Base-by-base conservation (phyloP, 139 green algal species). In the Bryopsis sp. region DNA sequence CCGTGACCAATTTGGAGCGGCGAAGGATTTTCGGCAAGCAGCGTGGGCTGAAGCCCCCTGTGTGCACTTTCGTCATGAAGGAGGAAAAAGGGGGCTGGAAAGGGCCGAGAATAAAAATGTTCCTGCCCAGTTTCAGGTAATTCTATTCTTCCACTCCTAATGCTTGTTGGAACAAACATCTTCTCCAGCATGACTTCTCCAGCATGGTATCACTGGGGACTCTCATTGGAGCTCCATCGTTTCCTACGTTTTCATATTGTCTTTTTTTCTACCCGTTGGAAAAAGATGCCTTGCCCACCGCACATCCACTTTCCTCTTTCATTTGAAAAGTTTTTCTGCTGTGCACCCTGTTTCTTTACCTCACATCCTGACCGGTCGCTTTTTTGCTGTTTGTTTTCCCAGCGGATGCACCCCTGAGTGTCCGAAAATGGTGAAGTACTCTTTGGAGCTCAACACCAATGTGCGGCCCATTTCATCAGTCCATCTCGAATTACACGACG, bases 81-180 rank as follows among this genome's bases (percentile, higher is more conserved):
- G 8, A 57, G 0, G 67, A 62, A 0, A 28, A 47, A 1, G 47
- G 39, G 1, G 72, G 48, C 31, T 61, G 60, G 64, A 62, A 26
- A 19, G 81, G 72, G 0, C 78, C 79, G 29, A 73, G 66, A 24
- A 72, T 88, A 19, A 60, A 34, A 24, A 73, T 95, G 57, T 72
- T 69, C 19, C 77, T 95, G 28, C 88, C 88, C 54, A 91, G 83
- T 78, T 95, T 92, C 79, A 92, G 85, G 82, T 85, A 72, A 19
- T 19, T 26, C 43, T 54, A 26, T 54, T 11, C 43, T 54, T 11
- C 15, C 43, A 54, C 15, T 54, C 15, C 19, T 54, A 19, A 19
- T 26, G 19, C 19, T 19, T 54, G 43, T 11, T 26, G 19, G 15
- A 54, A 11, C 11, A 54, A 19, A 19, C 11, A 11, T 19, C 43